phyloP scores from a whole-genome alignment of 768 basidiomycete genomes.

The Suillus hirtellus region DNA sequence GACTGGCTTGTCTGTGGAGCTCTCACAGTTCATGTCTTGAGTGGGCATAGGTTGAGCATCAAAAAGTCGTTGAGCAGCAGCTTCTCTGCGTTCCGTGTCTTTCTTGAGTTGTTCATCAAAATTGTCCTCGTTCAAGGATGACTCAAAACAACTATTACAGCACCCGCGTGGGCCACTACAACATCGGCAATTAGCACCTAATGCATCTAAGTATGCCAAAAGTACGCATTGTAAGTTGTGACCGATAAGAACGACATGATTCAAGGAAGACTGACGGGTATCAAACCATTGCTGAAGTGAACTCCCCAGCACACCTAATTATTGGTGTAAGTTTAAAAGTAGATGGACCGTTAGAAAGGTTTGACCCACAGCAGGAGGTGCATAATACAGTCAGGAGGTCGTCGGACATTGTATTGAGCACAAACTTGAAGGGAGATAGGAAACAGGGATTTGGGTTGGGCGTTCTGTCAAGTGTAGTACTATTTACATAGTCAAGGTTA shows the following conservation, averaged over 20 bases:
- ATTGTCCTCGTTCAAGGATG: conserved; percentile 8
- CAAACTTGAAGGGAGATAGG: not conserved
- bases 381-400: not conserved
- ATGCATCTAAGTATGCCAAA: conserved; percentile 3
- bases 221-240: not conserved
- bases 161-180: conserved; percentile 20
- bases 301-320: not conserved
- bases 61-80: conserved; percentile 14
- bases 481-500: not conserved
- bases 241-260: not conserved
- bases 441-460: not conserved
- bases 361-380: not conserved
- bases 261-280: not conserved
- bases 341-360: not conserved
- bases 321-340: not conserved
- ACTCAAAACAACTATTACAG: conserved; percentile 9
- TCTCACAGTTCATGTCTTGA: conserved; percentile 18
- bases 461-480: not conserved
- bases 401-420: not conserved
- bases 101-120: conserved; percentile 7
- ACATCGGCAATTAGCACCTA: conserved; percentile 1
- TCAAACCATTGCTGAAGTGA: conserved; percentile 3
- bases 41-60: conserved; percentile 26
- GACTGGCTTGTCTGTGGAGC: not conserved
- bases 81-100: conserved; percentile 10